Percentiles rank a stretch among this genome's conserved stretches.
Evolutionary conservation across 805 yeast species (phyloP).

Genomic region (Cyberlindnera suaveolens): DNA sequence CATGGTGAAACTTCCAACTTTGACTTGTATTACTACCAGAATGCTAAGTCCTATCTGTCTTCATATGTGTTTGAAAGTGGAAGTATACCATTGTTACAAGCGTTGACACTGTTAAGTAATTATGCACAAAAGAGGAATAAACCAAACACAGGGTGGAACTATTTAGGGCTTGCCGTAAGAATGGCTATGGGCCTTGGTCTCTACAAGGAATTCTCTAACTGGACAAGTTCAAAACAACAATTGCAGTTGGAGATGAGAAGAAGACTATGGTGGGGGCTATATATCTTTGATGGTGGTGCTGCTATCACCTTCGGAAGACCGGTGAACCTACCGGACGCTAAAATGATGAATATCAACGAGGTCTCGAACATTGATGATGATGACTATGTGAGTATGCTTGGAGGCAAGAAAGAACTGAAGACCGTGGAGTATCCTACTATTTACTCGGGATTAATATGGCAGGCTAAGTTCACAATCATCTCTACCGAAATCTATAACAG

Average conservation of each 20-base stretch:
- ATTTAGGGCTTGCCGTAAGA: constrained; percentile 54
- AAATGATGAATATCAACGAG: constrained; percentile 40
- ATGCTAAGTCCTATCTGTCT: constrained; percentile 40
- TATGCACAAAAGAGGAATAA: constrained; percentile 61
- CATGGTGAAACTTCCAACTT: constrained; percentile 46
- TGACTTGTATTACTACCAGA: constrained; percentile 50
- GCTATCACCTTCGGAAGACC: constrained; percentile 65
- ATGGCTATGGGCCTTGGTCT: constrained; percentile 65
- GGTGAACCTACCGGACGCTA: constrained; percentile 40
- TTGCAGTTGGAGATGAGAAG: constrained; percentile 49
- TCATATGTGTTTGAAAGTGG: constrained; percentile 54
- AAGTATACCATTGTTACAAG: constrained; percentile 45
- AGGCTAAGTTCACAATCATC: constrained; percentile 41
- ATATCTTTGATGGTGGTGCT: constrained; percentile 57
- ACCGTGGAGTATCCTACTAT: constrained; percentile 40
- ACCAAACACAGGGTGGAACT: constrained; percentile 66
- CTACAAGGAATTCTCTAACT: constrained; percentile 44
- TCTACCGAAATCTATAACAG: constrained; percentile 45
- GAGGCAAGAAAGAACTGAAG: constrained; percentile 13
- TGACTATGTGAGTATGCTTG: constrained; percentile 15
- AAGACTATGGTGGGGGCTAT: constrained; percentile 64
- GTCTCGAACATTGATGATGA: constrained; percentile 48
- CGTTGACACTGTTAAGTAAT: constrained; percentile 48
- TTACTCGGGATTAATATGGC: constrained; percentile 53
- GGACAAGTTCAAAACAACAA: constrained; percentile 32